Base-by-base conservation (phyloP, 164 flowering plant species). In the Vitis amurensis region DNA sequence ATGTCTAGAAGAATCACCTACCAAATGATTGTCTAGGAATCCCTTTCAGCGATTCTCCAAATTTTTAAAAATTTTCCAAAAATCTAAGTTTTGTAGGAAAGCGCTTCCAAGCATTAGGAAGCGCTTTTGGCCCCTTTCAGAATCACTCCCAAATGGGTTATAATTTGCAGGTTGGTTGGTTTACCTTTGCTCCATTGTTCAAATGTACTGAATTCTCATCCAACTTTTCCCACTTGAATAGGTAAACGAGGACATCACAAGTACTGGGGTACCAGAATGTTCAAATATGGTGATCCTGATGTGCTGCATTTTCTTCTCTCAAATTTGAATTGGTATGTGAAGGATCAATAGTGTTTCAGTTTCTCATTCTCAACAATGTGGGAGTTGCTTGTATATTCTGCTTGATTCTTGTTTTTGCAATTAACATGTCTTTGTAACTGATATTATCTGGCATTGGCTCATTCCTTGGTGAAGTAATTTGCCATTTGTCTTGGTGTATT, bases 231-330 rank as follows among this genome's bases (percentile, higher is more conserved):
- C 74, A 17, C 61, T 68, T 81, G 64, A 50, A 67, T 72, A 95
- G 99, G 99, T 78, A 95, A 95, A 81, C 83, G 99, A 66, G 98
- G 99, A 8, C 79, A 89, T 63, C 99, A 95, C 82, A 95, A 93
- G 69, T 83, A 80, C 70, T 95, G 99, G 99, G 99, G 99, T 53
- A 95, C 99, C 58, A 84, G 99, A 78, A 93, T 95, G 93, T 95
- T 88, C 83, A 95, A 90, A 82, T 95, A 95, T 81, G 97, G 84
- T 11, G 99, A 93, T 71, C 80, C 68, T 69, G 98, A 93, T 71
- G 98, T 95, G 58, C 84, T 93, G 58, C 99, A 93, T 71, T 95
- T 82, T 83, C 95, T 95, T 68, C 85, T 91, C 17, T 95, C 99
- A 67, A 95, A 93, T 84, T 79, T 95, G 79, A 93, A 89, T 76